Evolutionary conservation across 768 basidiomycete species (phyloP), one percentile per base, ranked within the genome.

Genomic region (Calocybe cyanea): DNA sequence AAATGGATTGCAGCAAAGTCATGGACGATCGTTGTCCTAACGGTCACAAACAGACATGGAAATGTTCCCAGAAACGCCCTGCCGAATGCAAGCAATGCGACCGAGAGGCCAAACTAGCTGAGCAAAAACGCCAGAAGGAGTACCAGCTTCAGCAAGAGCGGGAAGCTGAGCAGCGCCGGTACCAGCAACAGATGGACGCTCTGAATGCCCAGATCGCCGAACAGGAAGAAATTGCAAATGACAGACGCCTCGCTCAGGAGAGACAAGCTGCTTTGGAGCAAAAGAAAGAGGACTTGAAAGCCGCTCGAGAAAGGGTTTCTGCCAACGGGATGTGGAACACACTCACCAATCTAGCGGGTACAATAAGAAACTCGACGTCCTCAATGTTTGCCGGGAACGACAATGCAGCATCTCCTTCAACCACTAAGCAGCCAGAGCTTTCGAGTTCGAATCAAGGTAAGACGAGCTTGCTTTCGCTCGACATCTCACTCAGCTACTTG

Each of bases 201-300:
- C 52, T 82, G 4, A 63, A 80, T 6, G 70, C 64, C 7, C 54
- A 70, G 50, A 62, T 78, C 11, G 66, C 62, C 9, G 49, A 51
- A 7, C 60, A 69, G 38, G 55, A 48, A n/a, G 64, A 71, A 25
- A 49, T 55, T 0, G 30, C 59, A 2, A 59, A 59, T n/a, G 77
- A 78, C 25, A 37, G 57, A 0, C 66, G 69, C 41, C 55, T 68
- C 2, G 67, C 60, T 5, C 43, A 60, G 35, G 65, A 77, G 38
- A 57, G 73, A 20, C 49, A 49, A 2, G 48, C 60, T n/a, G 66
- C 61, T 1, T 45, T 76, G 3, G 44, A 50, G 14, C 75, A 75
- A 56, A 80, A 74, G 58, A 43, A 66, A 45, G 57, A 61, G 18
- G 81, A 82, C 41, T 59, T 83, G 4, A 61, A 71, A 38, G 64